Base-by-base conservation (phyloP, 345 rosid species). In the Lumnitzera racemosa region DNA sequence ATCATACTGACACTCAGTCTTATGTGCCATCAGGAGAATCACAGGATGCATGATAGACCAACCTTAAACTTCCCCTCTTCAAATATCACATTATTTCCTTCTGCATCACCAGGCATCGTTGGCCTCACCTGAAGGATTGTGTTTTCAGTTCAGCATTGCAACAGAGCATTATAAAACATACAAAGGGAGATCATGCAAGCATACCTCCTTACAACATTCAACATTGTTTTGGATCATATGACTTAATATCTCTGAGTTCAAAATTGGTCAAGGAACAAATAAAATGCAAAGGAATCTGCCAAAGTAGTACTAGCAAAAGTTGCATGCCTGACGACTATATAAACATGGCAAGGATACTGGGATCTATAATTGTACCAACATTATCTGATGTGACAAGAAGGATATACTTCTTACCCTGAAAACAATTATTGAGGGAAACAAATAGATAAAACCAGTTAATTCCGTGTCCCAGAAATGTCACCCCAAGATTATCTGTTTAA, bases 201-300 rank as follows among this genome's bases (percentile, higher is more conserved):
- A 36, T 80, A 85, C 90, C 90, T 85, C 90, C 78, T 78, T 71
- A 52, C 83, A 82, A 61, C 62, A 74, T 58, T 78, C 90, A 58
- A 74, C 70, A 29, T 75, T 65, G 68, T 82, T 78, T 66, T 63
- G 68, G 47, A 71, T 55, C 76, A 85, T 57, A 70, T 82, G 79
- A 57, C 65, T 78, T 70, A 82, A 66, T 73, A 85, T 85, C 64
- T 78, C 90, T 85, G 66, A 11, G 59, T 36, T 36, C 43, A 58
- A 14, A 53, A 61, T 58, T 24, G 61, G 10, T 81, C 67, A 85
- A 80, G 82, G 76, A 58, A 61, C 52, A 68, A 66, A 64, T 25
- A 24, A n/a, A 3, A 51, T 49, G 20, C 16, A 23, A 27, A 47
- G 51, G 51, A 47, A 58, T 53, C 16, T 20, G 20, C 20, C 29